These are phyloP conservation scores for Pyrus bretschneideri DNA, from an alignment of 306 rosid genomes.

Conservation along the genomic window DNA sequence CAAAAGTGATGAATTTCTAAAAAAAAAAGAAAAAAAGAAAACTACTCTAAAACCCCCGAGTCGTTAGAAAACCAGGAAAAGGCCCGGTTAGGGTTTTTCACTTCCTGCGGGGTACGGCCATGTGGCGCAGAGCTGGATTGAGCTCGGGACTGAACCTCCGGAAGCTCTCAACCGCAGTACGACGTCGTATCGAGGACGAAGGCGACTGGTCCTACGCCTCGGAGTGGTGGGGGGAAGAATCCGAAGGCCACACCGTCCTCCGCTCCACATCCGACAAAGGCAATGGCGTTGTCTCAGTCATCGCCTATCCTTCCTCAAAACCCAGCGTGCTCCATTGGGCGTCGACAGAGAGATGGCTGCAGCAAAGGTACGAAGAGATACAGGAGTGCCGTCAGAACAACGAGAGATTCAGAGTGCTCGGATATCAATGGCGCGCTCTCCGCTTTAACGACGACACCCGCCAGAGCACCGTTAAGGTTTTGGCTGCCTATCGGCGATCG, in stretches of 20 bases:
- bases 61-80: not conserved
- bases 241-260: constrained; percentile 48
- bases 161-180: constrained; percentile 47
- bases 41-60: constrained; percentile 10
- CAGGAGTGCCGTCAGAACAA: constrained; percentile 22
- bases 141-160: constrained; percentile 27
- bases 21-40: no score
- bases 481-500: constrained; percentile 47
- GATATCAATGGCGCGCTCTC: constrained; percentile 89
- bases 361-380: constrained; percentile 48
- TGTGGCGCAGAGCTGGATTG: constrained; percentile 43
- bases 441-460: constrained; percentile 77
- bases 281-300: constrained; percentile 76
- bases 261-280: constrained; percentile 70
- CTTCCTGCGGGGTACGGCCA: not conserved
- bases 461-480: constrained; percentile 73
- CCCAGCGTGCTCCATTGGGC: constrained; percentile 60
- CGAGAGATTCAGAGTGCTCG: constrained; percentile 55
- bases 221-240: constrained; percentile 81
- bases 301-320: constrained; percentile 64
- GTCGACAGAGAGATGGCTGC: constrained; percentile 59
- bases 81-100: constrained; percentile 7
- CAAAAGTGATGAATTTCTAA: no score
- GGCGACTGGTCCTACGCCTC: constrained; percentile 88
- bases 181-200: constrained; percentile 57